Conservation (phyloP, 2,329 filamentous ascomycete species). For the Pseudovirgaria hyperparasitica region DNA sequence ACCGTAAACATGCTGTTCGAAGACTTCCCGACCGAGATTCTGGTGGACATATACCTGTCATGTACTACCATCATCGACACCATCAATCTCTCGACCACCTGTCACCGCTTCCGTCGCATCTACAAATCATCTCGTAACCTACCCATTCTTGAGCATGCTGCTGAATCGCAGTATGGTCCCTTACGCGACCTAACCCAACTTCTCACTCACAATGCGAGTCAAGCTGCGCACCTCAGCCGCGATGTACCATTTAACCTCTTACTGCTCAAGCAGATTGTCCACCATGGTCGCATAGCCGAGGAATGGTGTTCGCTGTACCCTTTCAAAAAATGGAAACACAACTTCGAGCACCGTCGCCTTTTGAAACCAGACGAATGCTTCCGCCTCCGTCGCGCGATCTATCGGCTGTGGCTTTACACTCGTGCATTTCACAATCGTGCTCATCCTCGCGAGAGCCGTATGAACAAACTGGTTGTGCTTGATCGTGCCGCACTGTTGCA, state of each 20-base stretch:
- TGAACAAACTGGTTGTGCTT: constrained; percentile 30
- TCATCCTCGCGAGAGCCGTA: constrained; percentile 38
- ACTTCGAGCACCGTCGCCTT: constrained; percentile 42
- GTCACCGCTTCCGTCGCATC: constrained; percentile 40
- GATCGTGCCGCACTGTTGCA: constrained; percentile 45
- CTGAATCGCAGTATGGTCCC: constrained; percentile 45
- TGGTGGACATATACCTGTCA: constrained; percentile 43
- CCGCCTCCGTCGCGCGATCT: constrained; percentile 42
- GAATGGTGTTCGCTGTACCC: constrained; percentile 51
- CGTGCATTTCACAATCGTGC: constrained; percentile 43
- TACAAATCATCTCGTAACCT: constrained; percentile 42
- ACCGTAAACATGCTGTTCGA: constrained; percentile 39
- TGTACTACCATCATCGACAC: constrained; percentile 40
- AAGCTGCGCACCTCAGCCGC: constrained; percentile 43
- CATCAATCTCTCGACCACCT: constrained; percentile 41
- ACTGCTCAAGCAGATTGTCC: constrained; percentile 42
- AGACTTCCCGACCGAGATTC: constrained; percentile 43
- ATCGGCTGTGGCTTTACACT: constrained; percentile 48
- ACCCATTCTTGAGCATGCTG: constrained; percentile 38
- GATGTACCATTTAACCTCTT: constrained; percentile 40
- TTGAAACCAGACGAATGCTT: constrained; percentile 37
- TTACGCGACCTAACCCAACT: constrained; percentile 46
- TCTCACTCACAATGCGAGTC: constrained; percentile 46
- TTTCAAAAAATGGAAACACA: constrained; percentile 48
- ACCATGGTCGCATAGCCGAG: constrained; percentile 40